Base-by-base conservation (phyloP, 345 rosid species). In the Mercurialis annua region DNA sequence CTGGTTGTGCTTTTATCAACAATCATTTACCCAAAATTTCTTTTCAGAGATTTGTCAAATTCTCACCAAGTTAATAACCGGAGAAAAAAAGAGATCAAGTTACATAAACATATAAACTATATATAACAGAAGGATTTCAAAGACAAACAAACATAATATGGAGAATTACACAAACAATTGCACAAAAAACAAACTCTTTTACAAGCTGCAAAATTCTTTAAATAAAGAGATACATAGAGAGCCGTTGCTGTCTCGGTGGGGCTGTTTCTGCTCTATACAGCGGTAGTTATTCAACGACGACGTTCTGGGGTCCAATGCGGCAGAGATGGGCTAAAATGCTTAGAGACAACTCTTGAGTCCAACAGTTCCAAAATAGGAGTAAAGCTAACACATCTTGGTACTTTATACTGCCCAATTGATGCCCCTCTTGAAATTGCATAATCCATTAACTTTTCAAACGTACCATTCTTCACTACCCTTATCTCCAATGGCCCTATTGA, bases 221-320 rank as follows among this genome's bases (percentile, higher is more conserved):
- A 38, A 34, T 4, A 40, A 18, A 31, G n/a, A 54, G 47, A 27
- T 10, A 16, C 7, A 57, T 16, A 60, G 49, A 71, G 55, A 77
- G 58, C 17, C 6, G 69, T 24, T 38, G 50, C 60, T 66, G 17
- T 20, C 69, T 2, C 60, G 10, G 59, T 12, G 17, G 30, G 2
- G 5, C 14, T 51, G 27, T 15, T 51, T 2, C 26, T 51, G 14
- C 29, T n/a, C 26, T 21, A 20, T 17, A 14, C 46, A 49, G 16
- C n/a, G n/a, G n/a, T n/a, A n/a, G n/a, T 26, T 1, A 5, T 43
- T 72, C 65, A 75, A 77, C 75, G 68, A 29, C 87, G 82, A 55
- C 92, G 82, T 72, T 84, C 94, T 60, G 92, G 87, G 61, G 84
- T 80, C 97, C 98, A 93, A 56, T 78, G 85, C 38, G 97, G 98